These are phyloP conservation scores for Colletotrichum noveboracense DNA, from an alignment of 2,329 filamentous ascomycete species.

Conservation along the genomic window DNA sequence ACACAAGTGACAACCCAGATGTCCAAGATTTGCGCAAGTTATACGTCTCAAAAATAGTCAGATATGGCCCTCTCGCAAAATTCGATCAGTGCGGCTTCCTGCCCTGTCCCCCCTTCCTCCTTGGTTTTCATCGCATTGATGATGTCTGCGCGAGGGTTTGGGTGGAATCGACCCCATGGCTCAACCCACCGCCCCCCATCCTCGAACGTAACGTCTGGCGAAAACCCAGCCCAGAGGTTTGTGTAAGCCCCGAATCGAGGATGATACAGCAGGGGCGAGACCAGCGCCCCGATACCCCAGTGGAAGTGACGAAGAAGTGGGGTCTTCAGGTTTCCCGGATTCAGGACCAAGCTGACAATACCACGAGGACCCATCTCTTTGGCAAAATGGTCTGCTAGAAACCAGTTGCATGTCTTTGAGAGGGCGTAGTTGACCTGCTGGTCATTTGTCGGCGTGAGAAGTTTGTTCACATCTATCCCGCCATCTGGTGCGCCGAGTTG, in stretches of 20 bases:
- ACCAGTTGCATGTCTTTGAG: conserved; percentile 33
- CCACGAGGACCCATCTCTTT: conserved; percentile 25
- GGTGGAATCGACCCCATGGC: conserved; percentile 19
- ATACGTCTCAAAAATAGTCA: not conserved
- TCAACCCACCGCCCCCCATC: conserved; percentile 34
- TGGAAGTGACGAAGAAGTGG: conserved; percentile 36
- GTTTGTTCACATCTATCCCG: conserved; percentile 28
- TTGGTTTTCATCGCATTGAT: conserved; percentile 28
- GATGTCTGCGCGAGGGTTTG: conserved; percentile 28
- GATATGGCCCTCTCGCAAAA: not conserved
- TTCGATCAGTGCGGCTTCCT: conserved; percentile 22
- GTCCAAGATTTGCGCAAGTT: not conserved
- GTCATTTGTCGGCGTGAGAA: conserved; percentile 1
- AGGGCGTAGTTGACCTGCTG: conserved; percentile 32
- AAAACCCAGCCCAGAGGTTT: conserved; percentile 49
- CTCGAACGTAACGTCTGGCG: conserved; percentile 44
- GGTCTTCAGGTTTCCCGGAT: conserved; percentile 43
- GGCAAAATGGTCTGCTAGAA: conserved; percentile 33
- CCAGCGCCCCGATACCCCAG: conserved; percentile 16
- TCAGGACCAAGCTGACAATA: conserved; percentile 29
- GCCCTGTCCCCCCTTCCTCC: conserved; percentile 31
- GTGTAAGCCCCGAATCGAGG: conserved; percentile 49
- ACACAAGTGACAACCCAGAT: not conserved
- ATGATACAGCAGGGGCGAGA: conserved; percentile 29
- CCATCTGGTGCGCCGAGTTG: conserved; percentile 28